Evolutionary conservation across 2,329 filamentous ascomycete genomes (phyloP), one percentile per base, ranked within the genome.

Genomic region (Alternaria ventricosa): DNA sequence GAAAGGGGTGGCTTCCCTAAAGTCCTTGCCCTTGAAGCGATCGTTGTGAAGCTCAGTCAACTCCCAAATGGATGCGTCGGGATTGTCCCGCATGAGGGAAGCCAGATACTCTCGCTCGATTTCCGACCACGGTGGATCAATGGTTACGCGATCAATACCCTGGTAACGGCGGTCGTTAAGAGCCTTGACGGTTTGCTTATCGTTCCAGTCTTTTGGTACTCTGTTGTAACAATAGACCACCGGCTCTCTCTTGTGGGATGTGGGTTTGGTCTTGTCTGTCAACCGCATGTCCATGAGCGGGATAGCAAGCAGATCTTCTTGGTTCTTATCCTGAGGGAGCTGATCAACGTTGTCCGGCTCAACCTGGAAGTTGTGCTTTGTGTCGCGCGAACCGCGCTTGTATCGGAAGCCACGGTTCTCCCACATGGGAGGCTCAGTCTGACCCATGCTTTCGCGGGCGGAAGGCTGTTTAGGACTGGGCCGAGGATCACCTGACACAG

Each of bases 241-340:
- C 0, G 74, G 57, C 12, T 73, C 63, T 4, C 60, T 66, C 30
- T 30, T 50, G 22, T 36, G n/a, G 36, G 36, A 41, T 41, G 36
- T 41, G 9, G 9, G n/a, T 18, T 41, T 13, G 12, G 18, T 55
- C 15, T 55, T 41, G 1, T 41, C 36, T 9, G n/a, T 69, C 1
- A 68, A 61, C 5, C 75, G 72, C 70, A 78, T 74, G 18, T 79
- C 75, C 9, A 79, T 75, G 5, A 79, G 57, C 2, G 60, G 64
- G 6, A 78, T 41, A 11, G 71, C 43, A 1, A 75, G 53, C 3
- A 68, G 25, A 3, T 71, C 61, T 33, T 73, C 57, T 43, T 77
- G 74, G 49, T 76, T 71, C 4, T 73, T 54, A 8, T 12, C 28
- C 2, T 22, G 45, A 5, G 58, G 20, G 4, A 59, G 54, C 10